Conservation (phyloP, 495 filamentous ascomycete genomes). For the Choiromyces venosus region DNA sequence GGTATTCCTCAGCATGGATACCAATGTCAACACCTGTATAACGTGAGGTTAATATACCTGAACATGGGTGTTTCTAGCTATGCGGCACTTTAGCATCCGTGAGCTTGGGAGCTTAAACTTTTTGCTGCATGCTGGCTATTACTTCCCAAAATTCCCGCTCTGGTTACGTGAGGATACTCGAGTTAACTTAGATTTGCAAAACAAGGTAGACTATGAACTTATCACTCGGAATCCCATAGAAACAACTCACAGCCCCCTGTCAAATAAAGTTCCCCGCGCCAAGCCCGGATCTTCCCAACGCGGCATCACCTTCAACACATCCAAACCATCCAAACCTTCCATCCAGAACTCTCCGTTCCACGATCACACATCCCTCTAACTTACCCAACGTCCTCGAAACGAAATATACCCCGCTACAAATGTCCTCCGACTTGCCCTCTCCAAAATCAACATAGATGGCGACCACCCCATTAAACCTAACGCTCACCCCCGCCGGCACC, state of each 20-base stretch:
- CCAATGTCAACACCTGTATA: too few relatives aligned
- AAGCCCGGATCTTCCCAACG: not conserved
- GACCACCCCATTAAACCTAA: slow-evolving; percentile 14
- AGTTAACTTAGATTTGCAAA: too few relatives aligned
- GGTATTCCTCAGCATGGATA: not conserved
- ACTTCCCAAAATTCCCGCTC: not conserved
- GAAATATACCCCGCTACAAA: not conserved
- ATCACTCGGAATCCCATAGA: not conserved
- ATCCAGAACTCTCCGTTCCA: not conserved
- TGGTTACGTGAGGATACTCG: too few relatives aligned
- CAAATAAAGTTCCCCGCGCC: not conserved
- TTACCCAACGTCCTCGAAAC: not conserved
- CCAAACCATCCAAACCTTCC: not conserved
- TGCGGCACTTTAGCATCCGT: not conserved
- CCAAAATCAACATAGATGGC: slow-evolving; percentile 14
- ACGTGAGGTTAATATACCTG: too few relatives aligned
- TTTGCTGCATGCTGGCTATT: not conserved
- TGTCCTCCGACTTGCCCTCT: not conserved
- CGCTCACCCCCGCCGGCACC: slow-evolving; percentile 21
- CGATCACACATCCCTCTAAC: not conserved
- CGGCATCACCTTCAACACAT: not conserved
- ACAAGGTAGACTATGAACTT: too few relatives aligned
- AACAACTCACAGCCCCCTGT: not conserved
- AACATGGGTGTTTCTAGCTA: too few relatives aligned
- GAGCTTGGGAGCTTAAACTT: not conserved